phyloP scores from a whole-genome alignment of 352 stramenopile species.

The Globisporangium barbulae region DNA sequence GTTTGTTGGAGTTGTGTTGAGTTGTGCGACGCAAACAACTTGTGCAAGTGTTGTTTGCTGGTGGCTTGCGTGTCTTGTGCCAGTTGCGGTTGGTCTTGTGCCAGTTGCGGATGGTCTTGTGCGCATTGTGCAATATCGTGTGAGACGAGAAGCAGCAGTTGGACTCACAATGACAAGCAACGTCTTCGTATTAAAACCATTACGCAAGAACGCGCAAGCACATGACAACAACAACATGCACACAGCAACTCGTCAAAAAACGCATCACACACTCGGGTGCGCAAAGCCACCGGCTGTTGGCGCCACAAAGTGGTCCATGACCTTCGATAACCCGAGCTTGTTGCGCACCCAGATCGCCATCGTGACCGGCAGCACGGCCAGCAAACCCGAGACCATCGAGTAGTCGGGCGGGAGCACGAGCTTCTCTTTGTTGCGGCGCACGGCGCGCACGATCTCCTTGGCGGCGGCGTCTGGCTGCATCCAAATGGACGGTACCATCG shows the following conservation, averaged over 20 bases:
- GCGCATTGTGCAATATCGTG: neutral
- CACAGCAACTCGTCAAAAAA: neutral
- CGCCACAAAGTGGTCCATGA: constrained; percentile 14
- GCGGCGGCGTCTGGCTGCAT: constrained; percentile 15
- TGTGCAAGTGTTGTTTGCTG: neutral
- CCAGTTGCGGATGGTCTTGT: neutral
- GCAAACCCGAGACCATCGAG: constrained; percentile 10
- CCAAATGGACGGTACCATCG: constrained; percentile 13
- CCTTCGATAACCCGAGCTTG: constrained; percentile 15
- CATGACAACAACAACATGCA: neutral
- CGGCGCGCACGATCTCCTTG: constrained; percentile 17
- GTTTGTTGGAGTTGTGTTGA: neutral
- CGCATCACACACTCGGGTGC: constrained; percentile 2
- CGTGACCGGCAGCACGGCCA: constrained; percentile 5
- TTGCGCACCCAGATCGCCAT: constrained; percentile 14
- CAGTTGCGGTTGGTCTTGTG: constrained; percentile 1
- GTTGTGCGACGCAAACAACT: neutral
- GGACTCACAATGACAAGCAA: neutral
- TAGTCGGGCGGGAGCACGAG: constrained; percentile 19
- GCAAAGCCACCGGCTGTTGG: constrained; percentile 1
- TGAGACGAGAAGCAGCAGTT: constrained; percentile 4
- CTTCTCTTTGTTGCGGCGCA: constrained; percentile 11
- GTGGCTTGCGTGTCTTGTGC: neutral
- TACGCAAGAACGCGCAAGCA: neutral
- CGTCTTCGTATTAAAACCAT: neutral